Percentiles rank a stretch among this genome's conserved stretches.
phyloP scores from a whole-genome alignment of 2,329 filamentous ascomycete species.

The Alternaria ethzedia region DNA sequence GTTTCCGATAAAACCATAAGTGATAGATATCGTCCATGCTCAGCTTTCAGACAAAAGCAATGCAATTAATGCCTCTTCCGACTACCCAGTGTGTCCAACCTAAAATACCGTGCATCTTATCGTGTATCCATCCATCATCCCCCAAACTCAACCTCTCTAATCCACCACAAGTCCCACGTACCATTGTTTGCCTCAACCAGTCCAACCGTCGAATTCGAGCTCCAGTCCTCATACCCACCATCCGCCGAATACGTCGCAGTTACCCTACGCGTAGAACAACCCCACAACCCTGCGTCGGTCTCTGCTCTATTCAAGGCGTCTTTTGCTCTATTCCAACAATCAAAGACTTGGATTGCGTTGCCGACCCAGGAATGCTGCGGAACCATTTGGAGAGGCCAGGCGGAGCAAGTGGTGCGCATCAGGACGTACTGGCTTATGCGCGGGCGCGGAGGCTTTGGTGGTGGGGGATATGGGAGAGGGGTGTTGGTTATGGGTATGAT shows the following conservation, averaged over 20 bases:
- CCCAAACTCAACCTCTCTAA: neutral
- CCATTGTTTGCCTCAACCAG: neutral
- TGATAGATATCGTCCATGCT: neutral
- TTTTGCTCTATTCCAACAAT: neutral
- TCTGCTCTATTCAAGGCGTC: neutral
- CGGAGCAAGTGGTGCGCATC: neutral
- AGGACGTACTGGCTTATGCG: neutral
- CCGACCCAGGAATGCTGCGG: neutral
- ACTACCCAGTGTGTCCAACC: neutral
- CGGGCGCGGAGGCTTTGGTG: neutral
- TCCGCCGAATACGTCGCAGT: neutral
- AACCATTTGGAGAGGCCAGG: neutral
- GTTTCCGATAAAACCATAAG: conserved; percentile 28
- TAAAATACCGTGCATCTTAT: neutral
- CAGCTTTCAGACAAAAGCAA: no score
- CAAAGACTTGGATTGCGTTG: neutral
- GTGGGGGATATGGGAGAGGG: neutral
- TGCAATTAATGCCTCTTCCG: no score
- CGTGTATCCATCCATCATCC: neutral
- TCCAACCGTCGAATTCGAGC: neutral
- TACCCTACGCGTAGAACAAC: neutral
- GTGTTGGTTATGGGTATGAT: neutral
- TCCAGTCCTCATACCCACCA: neutral
- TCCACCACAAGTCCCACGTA: neutral
- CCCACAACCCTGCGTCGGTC: neutral